Evolutionary conservation across 75 land plant genomes (phyloP).

Genomic region (Isoetes taiwanensis): DNA sequence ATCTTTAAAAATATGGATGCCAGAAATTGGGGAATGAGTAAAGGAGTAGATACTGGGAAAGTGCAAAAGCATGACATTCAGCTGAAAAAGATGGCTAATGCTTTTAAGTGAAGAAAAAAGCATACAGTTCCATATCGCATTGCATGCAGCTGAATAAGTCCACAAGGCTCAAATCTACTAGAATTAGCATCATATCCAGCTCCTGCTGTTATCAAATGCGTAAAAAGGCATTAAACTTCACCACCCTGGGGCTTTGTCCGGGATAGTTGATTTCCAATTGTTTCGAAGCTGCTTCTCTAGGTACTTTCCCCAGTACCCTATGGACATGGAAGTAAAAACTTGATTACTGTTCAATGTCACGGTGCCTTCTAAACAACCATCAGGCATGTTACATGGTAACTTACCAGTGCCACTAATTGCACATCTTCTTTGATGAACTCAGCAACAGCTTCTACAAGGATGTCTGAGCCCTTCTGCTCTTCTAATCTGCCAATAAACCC

Average conservation of each 20-base stretch:
- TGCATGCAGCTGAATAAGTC: constrained; percentile 83
- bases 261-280: constrained; percentile 50
- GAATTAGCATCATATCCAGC: constrained; percentile 61
- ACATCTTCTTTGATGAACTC: constrained; percentile 49
- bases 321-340: no score
- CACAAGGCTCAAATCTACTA: constrained; percentile 92
- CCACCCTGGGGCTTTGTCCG: constrained; percentile 55
- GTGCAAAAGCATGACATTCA: neutral
- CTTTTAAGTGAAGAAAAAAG: no score
- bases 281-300: constrained; percentile 68
- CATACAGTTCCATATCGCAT: constrained; percentile 90
- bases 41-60: neutral
- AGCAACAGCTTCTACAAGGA: constrained; percentile 62
- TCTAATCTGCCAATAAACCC: constrained; percentile 88
- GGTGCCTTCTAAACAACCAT: neutral
- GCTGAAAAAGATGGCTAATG: no score
- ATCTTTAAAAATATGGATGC: no score
- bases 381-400: constrained; percentile 2
- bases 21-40: neutral
- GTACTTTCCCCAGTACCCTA: constrained; percentile 93
- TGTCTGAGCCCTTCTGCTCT: constrained; percentile 95
- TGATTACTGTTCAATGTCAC: neutral
- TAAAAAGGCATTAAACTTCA: constrained; percentile 70
- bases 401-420: constrained; percentile 69
- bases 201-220: constrained; percentile 71